These are phyloP conservation scores for Vickermania spadyakhi DNA, from an alignment of 208 protist genomes.

Conservation along the genomic window DNA sequence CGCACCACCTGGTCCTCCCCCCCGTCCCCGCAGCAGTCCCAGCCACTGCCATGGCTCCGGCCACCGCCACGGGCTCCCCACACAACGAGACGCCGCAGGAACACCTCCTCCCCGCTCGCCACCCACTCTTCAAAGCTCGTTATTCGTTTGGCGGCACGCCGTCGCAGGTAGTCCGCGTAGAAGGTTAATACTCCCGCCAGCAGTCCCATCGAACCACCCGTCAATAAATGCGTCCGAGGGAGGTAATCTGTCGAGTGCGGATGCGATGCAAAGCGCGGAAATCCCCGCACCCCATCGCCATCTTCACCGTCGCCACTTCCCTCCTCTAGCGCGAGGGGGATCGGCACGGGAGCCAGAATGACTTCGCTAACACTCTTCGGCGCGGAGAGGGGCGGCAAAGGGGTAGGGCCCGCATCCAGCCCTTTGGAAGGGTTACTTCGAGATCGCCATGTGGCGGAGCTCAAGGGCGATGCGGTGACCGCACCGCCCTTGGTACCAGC, in stretches of 20 bases:
- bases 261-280: constrained; percentile 15
- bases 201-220: constrained; percentile 43
- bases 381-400: background rate
- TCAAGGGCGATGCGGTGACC: background rate
- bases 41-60: background rate
- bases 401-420: background rate
- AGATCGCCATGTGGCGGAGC: background rate
- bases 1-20: constrained; percentile 3
- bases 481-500: no score
- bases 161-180: constrained; percentile 25
- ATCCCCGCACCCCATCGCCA: no score
- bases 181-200: constrained; percentile 38
- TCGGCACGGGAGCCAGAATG: background rate
- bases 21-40: background rate
- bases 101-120: constrained; percentile 22
- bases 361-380: background rate
- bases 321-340: background rate
- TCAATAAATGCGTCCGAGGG: constrained; percentile 25
- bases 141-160: background rate
- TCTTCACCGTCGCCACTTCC: no score
- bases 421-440: background rate
- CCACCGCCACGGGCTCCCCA: constrained; percentile 28
- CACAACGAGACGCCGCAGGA: constrained; percentile 36
- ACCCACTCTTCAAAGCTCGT: constrained; percentile 5
- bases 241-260: constrained; percentile 19